Percentiles rank a stretch among this genome's conserved stretches.
phyloP scores from a whole-genome alignment of 495 filamentous ascomycete species.

The Aspergillus homomorphus region DNA sequence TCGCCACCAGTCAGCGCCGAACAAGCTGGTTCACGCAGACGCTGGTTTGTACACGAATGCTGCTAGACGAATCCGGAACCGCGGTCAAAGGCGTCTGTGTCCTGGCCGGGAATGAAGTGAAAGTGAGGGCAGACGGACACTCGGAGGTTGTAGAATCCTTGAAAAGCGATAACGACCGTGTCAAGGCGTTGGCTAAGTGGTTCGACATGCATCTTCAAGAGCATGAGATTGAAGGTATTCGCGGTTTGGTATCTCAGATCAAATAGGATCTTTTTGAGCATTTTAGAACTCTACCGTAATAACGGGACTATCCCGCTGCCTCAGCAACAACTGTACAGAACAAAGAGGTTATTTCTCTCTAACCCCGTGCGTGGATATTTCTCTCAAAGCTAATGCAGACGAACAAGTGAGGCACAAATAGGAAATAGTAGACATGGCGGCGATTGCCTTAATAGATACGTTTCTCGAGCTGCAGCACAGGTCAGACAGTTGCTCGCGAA shows the following conservation, averaged over 20 bases:
- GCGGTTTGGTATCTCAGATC: slow-evolving; percentile 48
- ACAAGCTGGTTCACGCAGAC: slow-evolving; percentile 52
- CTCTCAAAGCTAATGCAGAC: slow-evolving; percentile 16
- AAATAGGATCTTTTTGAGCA: slow-evolving; percentile 20
- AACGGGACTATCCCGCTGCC: neutral
- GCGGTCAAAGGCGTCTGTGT: slow-evolving; percentile 57
- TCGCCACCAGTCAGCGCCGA: slow-evolving; percentile 36
- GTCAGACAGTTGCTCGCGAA: slow-evolving; percentile 14
- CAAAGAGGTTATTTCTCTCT: slow-evolving; percentile 9
- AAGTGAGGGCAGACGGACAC: slow-evolving; percentile 51
- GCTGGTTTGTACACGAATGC: slow-evolving; percentile 52
- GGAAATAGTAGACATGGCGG: slow-evolving; percentile 11
- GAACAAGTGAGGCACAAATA: slow-evolving; percentile 12
- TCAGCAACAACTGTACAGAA: slow-evolving; percentile 20
- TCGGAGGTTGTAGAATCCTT: slow-evolving; percentile 49
- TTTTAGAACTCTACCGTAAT: slow-evolving; percentile 10
- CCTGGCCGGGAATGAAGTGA: slow-evolving; percentile 53
- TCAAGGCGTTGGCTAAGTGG: slow-evolving; percentile 50
- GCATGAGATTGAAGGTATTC: slow-evolving; percentile 50
- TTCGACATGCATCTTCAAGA: slow-evolving; percentile 54
- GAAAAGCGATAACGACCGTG: slow-evolving; percentile 50
- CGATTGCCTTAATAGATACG: slow-evolving; percentile 36
- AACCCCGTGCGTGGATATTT: slow-evolving; percentile 21
- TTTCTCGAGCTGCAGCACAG: slow-evolving; percentile 34
- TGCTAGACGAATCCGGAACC: slow-evolving; percentile 34